Conservation (phyloP, 2,329 filamentous ascomycete species). For the Fusarium piperis region DNA sequence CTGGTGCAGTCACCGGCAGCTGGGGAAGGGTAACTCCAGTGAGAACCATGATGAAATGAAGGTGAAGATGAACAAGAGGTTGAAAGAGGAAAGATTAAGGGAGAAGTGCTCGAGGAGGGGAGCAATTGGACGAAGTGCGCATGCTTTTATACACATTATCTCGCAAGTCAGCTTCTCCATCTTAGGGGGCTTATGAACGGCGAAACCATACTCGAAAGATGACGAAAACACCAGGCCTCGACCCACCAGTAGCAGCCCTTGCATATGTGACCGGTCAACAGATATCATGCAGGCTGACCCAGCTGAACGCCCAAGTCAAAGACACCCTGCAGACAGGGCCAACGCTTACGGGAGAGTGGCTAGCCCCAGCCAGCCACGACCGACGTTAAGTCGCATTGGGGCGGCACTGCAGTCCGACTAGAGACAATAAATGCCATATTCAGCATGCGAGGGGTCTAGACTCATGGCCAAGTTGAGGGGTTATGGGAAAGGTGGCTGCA, state of each 20-base stretch:
- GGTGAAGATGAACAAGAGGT: neutral
- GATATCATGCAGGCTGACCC: constrained; percentile 1
- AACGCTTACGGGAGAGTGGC: neutral
- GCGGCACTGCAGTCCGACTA: neutral
- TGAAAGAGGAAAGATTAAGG: neutral
- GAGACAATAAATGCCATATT: neutral
- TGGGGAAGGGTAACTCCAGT: constrained; percentile 2
- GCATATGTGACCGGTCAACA: neutral
- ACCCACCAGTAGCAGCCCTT: neutral
- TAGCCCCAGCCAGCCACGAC: constrained; percentile 1
- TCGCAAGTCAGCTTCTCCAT: neutral
- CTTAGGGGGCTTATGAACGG: neutral
- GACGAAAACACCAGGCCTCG: neutral
- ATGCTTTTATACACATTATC: neutral
- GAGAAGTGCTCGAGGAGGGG: neutral
- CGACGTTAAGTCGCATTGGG: neutral
- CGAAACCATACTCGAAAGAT: neutral
- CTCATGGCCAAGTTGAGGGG: neutral
- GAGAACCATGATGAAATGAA: constrained; percentile 4
- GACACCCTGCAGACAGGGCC: neutral
- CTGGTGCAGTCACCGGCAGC: neutral
- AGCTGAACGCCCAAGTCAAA: neutral
- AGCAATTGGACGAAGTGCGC: neutral
- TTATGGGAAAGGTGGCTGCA: neutral
- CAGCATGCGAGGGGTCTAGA: neutral